Percentiles rank a stretch among this genome's conserved stretches.
Evolutionary conservation across 352 stramenopile genomes (phyloP).

Genomic region (Aphanomyces invadans): DNA sequence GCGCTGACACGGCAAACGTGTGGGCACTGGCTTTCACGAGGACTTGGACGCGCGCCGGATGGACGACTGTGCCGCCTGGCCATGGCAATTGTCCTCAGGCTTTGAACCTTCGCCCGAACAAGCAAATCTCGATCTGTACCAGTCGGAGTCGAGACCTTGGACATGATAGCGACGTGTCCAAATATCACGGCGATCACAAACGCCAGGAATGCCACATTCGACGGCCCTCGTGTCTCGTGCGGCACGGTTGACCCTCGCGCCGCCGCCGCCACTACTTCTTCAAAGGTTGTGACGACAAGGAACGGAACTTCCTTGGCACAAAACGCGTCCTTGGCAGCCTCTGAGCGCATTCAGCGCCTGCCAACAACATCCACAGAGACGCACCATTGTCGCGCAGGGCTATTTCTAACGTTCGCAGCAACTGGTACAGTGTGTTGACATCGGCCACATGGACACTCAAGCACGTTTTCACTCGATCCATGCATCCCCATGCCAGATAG

Average conservation of each 20-base stretch:
- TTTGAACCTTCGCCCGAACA: background rate
- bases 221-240: background rate
- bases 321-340: constrained; percentile 13
- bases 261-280: background rate
- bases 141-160: constrained; percentile 30
- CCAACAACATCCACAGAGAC: background rate
- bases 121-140: constrained; percentile 24
- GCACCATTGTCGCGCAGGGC: constrained; percentile 8
- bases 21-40: constrained; percentile 25
- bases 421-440: background rate
- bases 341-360: background rate
- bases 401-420: background rate
- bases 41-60: background rate
- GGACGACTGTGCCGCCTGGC: background rate
- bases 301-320: background rate
- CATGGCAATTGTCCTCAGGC: background rate
- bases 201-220: constrained; percentile 23
- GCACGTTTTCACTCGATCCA: background rate
- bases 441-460: background rate
- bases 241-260: constrained; percentile 15
- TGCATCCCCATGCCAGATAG: background rate
- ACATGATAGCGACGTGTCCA: constrained; percentile 27
- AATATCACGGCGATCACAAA: constrained; percentile 29
- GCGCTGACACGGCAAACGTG: background rate
- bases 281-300: background rate